These are phyloP conservation scores for Leishmania lainsoni DNA, from an alignment of 208 protist genomes.

Conservation along the genomic window DNA sequence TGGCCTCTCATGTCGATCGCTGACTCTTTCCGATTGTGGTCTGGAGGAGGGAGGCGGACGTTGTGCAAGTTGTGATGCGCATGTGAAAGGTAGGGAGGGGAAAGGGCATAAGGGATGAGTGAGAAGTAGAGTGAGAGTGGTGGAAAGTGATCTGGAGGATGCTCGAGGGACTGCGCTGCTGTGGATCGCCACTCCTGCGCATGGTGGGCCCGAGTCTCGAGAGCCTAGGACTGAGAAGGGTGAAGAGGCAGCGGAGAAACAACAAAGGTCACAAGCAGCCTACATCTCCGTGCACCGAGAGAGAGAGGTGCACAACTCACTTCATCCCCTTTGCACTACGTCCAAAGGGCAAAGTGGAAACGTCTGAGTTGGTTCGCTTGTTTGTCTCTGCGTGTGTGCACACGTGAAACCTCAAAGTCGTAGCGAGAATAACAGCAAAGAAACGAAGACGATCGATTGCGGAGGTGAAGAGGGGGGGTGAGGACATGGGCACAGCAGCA, in stretches of 20 bases:
- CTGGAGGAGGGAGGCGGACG: background rate
- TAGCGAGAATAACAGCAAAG: background rate
- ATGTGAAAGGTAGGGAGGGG: background rate
- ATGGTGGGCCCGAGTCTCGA: background rate
- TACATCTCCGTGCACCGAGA: background rate
- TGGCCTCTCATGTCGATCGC: slow-evolving; percentile 1
- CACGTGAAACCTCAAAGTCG: background rate
- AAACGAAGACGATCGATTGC: background rate
- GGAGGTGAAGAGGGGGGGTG: background rate
- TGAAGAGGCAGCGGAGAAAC: background rate
- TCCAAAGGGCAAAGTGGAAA: background rate
- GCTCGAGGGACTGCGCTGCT: background rate
- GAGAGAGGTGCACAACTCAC: background rate
- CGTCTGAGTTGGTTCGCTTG: background rate
- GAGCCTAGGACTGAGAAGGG: background rate
- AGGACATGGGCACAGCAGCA: background rate
- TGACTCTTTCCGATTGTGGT: background rate
- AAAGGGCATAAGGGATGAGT: background rate
- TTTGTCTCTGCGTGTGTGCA: background rate
- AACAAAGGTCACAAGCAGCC: background rate
- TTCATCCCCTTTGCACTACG: background rate
- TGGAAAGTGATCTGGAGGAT: background rate
- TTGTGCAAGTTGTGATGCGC: background rate
- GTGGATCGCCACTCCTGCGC: background rate
- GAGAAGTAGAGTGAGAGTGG: too few relatives aligned